Base-by-base conservation (phyloP, 108 stramenopile genomes). In the Pseudonitzschia multistriata region DNA sequence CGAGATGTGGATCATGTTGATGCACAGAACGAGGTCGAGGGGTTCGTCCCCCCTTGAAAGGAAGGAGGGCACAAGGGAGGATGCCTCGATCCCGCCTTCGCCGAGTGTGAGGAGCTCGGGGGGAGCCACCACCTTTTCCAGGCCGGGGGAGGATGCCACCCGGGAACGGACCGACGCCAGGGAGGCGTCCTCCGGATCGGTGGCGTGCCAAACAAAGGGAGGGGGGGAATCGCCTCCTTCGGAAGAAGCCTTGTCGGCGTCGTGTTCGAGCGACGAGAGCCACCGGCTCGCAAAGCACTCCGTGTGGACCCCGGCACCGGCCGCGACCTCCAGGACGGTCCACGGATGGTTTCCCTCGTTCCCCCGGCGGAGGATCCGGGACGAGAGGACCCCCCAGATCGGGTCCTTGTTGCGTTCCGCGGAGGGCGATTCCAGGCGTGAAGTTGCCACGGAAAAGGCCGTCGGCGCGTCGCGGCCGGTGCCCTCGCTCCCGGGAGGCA, bases 1-100 rank as follows among this genome's bases (percentile, higher is more conserved):
- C 10, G 87, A 79, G 30, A 95, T 92, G 72, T 95, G 94, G 40
- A 92, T 89, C 91, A 95, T 90, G 67, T 95, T 95, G 65, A 90
- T 89, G 62, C 80, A 83, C 28, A 84, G 37, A 14, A 90, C 80
- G 7, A 90, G 36, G 81, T 92, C 86, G 39, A 83, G 29, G 0
- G 40, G 64, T 15, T 29, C 31, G 25, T 29, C 31, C 45, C 17
- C 17, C 13, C 17, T 47, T n/a, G n/a, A n/a, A n/a, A n/a, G n/a
- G n/a, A n/a, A n/a, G n/a, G n/a, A n/a, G n/a, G n/a, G n/a, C n/a
- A n/a, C n/a, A n/a, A n/a, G n/a, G n/a, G n/a, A n/a, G n/a, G n/a
- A n/a, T n/a, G n/a, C n/a, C 45, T 67, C 50, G 45, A 85, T 76
- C 29, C 78, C 86, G 63, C 66, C 30, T 30, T 49, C 31, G 28